Evolutionary conservation across 257 asterid species (phyloP).

Genomic region (Solanum verrucosum): DNA sequence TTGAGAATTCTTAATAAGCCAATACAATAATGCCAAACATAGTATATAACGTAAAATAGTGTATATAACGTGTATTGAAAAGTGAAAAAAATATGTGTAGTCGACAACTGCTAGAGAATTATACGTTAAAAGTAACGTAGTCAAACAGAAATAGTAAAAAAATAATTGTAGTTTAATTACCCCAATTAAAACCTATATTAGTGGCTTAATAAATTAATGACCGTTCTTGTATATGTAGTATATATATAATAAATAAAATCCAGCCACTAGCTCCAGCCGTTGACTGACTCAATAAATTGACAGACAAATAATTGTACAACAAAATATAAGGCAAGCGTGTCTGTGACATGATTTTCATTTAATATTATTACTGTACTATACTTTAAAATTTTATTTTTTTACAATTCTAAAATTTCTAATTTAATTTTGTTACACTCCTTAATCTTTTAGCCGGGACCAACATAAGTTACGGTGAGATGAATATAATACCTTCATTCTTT

Average conservation of each 20-base stretch:
- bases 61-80: not conserved
- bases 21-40: no score
- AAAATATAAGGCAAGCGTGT: not conserved
- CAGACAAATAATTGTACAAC: not conserved
- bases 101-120: not conserved
- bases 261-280: not conserved
- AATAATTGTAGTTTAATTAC: not conserved
- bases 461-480: not conserved
- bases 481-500: no score
- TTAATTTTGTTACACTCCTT: not conserved
- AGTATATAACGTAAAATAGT: not conserved
- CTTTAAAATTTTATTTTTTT: not conserved
- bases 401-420: not conserved
- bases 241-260: not conserved
- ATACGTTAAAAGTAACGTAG: not conserved
- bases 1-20: no score
- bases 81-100: not conserved
- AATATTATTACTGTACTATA: not conserved
- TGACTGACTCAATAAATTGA: not conserved
- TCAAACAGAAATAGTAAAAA: not conserved
- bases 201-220: not conserved
- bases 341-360: not conserved
- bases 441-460: no score
- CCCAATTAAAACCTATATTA: not conserved
- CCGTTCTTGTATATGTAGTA: not conserved